Base-by-base conservation (phyloP, 257 asterid species). In the Jacaranda mimosifolia region DNA sequence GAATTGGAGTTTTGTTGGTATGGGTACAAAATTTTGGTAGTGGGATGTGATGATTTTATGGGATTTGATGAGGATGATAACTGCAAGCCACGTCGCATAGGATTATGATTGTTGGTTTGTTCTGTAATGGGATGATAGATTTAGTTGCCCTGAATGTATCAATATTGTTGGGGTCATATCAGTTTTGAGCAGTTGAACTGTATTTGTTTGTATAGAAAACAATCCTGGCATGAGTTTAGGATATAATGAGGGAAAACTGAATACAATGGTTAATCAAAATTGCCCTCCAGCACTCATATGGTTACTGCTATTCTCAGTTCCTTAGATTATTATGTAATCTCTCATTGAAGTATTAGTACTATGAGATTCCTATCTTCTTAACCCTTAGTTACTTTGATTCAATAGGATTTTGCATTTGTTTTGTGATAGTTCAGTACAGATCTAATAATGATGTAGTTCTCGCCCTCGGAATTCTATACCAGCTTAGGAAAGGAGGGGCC, bases 11-110 rank as follows among this genome's bases (percentile, higher is more conserved):
- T 26, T 53, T 53, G 4, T 52, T 70, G 49, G 52, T 70, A 26
- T 32, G 18, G 38, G 60, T 43, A 60, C 38, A n/a, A 58, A 35
- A 60, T 46, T 19, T 60, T 73, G 60, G 21, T 13, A 13, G 32
- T 55, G 42, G 72, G 39, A n/a, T 38, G 76, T 68, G 65, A 57
- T 63, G 73, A 71, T 71, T 62, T 77, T 35, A 64, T 74, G 72
- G 57, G 53, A 32, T 76, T 58, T 38, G 38, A 43, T 38, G 52
- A 49, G 12, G 70, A 49, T 38, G 66, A 69, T 46, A 6, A 7
- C 46, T 56, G 36, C 14, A 17, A 48, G 32, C 32, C 32, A 26
- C 2, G 32, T 26, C 2, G 32, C 32, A 26, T 26, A 26, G 32
- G 32, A 8, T 66, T 56, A 38, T 65, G 68, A 49, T 17, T 59